Evolutionary conservation across 352 stramenopile species (phyloP), one percentile per base, ranked within the genome.

Genomic region (Globisporangium rhizosaccharum): DNA sequence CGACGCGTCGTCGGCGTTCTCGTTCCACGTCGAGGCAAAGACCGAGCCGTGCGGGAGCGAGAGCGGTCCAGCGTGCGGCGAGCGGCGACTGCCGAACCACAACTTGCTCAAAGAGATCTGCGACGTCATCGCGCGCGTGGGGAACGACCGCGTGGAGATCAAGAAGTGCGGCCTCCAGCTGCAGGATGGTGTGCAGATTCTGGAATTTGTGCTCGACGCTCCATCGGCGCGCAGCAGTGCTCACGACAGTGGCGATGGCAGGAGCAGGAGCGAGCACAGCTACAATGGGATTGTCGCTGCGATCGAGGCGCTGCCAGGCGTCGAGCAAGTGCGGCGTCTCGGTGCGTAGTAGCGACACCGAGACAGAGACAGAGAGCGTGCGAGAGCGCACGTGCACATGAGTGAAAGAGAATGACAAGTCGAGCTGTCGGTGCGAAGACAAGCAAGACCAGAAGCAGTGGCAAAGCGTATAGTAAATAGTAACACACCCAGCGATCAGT

Each of bases 31-130:
- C 25, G 78, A 88, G 57, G 81, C 83, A 47, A 65, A 68, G 12
- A 74, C 74, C 45, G 78, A 79, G 30, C 50, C 74, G 51, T 73
- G 64, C 18, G 44, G 44, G 9, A 59, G 66, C 11, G 75, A 75
- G 28, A 68, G 70, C 36, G 68, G 77, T 37, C 64, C 70, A 30
- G 58, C 68, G 53, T 70, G 73, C 25, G 66, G 66, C n/a, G 78
- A 86, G 45, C 73, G 73, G 33, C 73, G 75, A 30, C 65, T 88
- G 51, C 82, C 82, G 20, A 90, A 92, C 64, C 84, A 94, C 83
- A 85, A 91, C 69, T 82, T 94, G 76, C 82, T 94, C 62, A 88
- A 91, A 66, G 71, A 90, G 62, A 67, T 94, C 42, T 92, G 80
- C 63, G 82, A 94, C 49, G 76, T 92, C 56, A 90, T 94, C 45